Conservation (phyloP, 106 monocot genomes). For the Dendrobium chrysotoxum region DNA sequence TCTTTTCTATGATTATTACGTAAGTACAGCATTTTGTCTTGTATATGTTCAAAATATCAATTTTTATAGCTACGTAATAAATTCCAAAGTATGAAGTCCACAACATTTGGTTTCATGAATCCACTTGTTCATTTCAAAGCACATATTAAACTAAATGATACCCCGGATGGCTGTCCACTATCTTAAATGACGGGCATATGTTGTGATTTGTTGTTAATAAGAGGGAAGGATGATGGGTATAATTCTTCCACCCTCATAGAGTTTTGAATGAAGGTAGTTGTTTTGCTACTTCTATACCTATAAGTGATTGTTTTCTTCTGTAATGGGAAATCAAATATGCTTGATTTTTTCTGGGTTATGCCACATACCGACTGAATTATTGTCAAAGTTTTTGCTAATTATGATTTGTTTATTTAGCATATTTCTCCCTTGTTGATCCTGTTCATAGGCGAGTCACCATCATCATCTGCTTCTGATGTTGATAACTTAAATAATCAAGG, state of each 20-base stretch:
- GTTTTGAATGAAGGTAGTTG: not conserved
- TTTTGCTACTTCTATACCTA: not conserved
- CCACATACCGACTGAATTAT: not conserved
- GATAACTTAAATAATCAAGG: slow-evolving; percentile 79
- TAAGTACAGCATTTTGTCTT: not conserved
- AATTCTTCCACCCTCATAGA: not conserved
- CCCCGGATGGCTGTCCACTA: not conserved
- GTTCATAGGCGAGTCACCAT: slow-evolving; percentile 91
- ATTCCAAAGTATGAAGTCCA: not conserved
- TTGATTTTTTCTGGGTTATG: not conserved
- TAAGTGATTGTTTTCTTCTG: not conserved
- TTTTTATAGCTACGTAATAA: not conserved
- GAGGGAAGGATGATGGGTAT: not conserved
- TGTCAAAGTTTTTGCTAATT: not conserved
- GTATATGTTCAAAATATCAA: not conserved
- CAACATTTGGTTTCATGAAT: not conserved
- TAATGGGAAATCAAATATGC: not conserved
- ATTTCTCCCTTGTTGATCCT: slow-evolving; percentile 1
- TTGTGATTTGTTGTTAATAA: not conserved
- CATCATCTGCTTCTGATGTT: slow-evolving; percentile 95
- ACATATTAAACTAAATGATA: not conserved
- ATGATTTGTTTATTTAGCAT: not conserved
- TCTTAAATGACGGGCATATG: not conserved
- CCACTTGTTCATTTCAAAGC: not conserved
- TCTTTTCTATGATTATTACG: not conserved